A percentile compares a stretch with the other conserved stretches of the same genome.
Conservation (phyloP, 2,329 filamentous ascomycete genomes). For the Colletotrichum theobromicola region DNA sequence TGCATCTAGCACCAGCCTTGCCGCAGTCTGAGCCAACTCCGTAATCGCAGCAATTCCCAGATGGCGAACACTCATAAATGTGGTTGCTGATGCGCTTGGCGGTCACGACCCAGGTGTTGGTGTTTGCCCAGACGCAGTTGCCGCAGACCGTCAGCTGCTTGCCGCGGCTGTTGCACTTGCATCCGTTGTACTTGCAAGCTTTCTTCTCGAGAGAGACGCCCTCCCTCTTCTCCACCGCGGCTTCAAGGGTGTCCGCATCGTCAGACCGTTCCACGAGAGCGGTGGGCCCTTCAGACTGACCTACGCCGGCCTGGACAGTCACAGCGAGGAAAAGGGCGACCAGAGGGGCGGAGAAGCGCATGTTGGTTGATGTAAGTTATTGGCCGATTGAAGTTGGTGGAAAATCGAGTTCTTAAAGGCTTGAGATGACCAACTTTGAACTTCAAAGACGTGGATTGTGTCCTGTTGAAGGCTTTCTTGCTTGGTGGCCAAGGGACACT, state of each 20-base stretch:
- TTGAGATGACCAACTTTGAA: background rate
- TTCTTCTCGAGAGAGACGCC: constrained; percentile 13
- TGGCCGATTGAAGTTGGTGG: background rate
- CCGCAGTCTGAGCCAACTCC: constrained; percentile 26
- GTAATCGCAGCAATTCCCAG: constrained; percentile 27
- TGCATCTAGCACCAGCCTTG: constrained; percentile 4
- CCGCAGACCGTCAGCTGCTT: constrained; percentile 28
- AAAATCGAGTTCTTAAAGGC: background rate
- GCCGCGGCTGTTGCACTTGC: constrained; percentile 27
- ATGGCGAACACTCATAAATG: constrained; percentile 28
- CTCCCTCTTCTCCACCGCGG: background rate
- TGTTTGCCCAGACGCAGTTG: constrained; percentile 26
- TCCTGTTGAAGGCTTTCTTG: background rate
- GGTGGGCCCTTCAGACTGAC: background rate
- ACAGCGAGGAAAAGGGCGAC: background rate
- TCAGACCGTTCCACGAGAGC: background rate
- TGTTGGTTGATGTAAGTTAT: background rate
- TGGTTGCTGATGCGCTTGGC: constrained; percentile 24
- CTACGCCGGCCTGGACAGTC: background rate
- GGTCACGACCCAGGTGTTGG: constrained; percentile 21
- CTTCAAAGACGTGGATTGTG: background rate
- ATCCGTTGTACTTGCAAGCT: constrained; percentile 26
- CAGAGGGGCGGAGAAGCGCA: constrained; percentile 12
- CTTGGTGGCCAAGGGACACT: too few species aligned
- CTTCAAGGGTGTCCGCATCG: background rate